Evolutionary conservation across 2,329 filamentous ascomycete genomes (phyloP).

Genomic region (Hypoxylon sp.): DNA sequence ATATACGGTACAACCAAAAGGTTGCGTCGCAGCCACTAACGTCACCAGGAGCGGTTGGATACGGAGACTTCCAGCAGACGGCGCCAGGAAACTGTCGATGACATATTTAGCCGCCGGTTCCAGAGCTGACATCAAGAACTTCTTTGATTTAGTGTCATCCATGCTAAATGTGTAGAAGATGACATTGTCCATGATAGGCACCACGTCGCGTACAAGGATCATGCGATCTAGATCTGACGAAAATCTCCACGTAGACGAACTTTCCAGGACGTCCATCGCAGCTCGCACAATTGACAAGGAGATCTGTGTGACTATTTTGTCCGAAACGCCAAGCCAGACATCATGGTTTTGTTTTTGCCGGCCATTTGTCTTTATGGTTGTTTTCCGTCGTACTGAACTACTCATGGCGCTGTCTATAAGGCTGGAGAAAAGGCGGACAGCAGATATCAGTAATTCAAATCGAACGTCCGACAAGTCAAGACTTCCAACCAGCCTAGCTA

Average conservation of each 20-base stretch:
- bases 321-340: conserved; percentile 79
- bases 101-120: conserved; percentile 82
- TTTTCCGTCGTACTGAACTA: conserved; percentile 77
- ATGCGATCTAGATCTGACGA: conserved; percentile 76
- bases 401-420: conserved; percentile 82
- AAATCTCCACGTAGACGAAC: conserved; percentile 88
- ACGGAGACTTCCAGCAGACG: conserved; percentile 77
- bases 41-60: conserved; percentile 83
- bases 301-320: conserved; percentile 81
- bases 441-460: conserved; percentile 82
- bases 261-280: conserved; percentile 87
- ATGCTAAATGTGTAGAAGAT: conserved; percentile 81
- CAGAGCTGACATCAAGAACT: conserved; percentile 72
- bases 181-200: conserved; percentile 78
- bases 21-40: conserved; percentile 73
- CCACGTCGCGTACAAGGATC: conserved; percentile 76
- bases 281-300: conserved; percentile 80
- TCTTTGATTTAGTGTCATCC: conserved; percentile 69
- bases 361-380: conserved; percentile 64
- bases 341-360: conserved; percentile 65
- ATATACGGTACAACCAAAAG: conserved; percentile 74
- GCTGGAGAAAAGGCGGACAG: conserved; percentile 79
- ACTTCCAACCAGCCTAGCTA: conserved; percentile 84
- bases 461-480: conserved; percentile 83
- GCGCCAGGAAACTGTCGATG: conserved; percentile 80